Conservation (phyloP, 2,329 filamentous ascomycete species). For the Ophiostoma sp. region DNA sequence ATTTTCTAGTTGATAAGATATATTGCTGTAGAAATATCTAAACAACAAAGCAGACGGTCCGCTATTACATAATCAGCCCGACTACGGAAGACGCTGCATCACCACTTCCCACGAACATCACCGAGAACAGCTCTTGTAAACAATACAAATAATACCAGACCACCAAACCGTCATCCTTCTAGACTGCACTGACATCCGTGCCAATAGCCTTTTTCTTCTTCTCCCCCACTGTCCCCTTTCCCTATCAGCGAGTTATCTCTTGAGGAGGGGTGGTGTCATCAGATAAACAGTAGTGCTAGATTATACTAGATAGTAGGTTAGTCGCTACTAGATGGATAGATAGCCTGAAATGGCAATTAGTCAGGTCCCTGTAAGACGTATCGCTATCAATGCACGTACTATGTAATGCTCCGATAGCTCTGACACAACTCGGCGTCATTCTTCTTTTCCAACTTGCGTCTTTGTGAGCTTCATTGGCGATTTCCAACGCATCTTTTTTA, state of each 20-base stretch:
- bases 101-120: background rate
- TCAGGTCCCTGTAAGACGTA: constrained; percentile 7
- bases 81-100: background rate
- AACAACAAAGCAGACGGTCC: background rate
- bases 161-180: background rate
- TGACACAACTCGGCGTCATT: background rate
- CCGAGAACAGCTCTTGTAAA: background rate
- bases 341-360: background rate
- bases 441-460: background rate
- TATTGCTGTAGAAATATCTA: background rate
- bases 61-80: background rate
- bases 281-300: background rate
- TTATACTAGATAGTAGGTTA: background rate
- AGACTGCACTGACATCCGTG: background rate
- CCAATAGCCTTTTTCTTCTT: constrained; percentile 9
- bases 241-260: constrained; percentile 8
- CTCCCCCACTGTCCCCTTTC: background rate
- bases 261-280: constrained; percentile 9
- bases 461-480: background rate
- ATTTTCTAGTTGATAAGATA: no score
- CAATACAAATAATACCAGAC: background rate
- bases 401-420: background rate
- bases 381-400: background rate
- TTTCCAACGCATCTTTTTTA: background rate
- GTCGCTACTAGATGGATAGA: background rate